Base-by-base conservation (phyloP, 257 asterid species). In the Buddleja alternifolia region DNA sequence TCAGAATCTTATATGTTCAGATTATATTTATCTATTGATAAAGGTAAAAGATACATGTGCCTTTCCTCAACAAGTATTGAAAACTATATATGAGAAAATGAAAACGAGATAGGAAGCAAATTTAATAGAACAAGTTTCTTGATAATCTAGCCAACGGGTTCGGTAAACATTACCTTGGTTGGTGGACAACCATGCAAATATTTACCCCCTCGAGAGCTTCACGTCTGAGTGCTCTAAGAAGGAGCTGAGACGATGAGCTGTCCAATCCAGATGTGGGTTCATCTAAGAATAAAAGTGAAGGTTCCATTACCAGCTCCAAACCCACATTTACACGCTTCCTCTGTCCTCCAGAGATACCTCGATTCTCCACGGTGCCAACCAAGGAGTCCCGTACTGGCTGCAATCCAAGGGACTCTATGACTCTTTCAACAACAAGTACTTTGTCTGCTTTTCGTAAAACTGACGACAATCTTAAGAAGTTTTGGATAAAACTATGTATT, bases 191-290 rank as follows among this genome's bases (percentile, higher is more conserved):
- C 96, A 89, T 85, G 90, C 98, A 88, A 59, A 93, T 86, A 47
- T 90, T 90, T 48, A 90, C 98, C 36, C 98, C 98, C 67, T 93
- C 96, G 21, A 83, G 86, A 53, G 96, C 97, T 79, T 93, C 98
- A n/a, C 95, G 96, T 58, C 87, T 95, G 83, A 93, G 95, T 15
- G 96, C 95, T 78, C 90, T 78, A 62, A 93, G 88, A 60, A 93
- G 96, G 52, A 90, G 86, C 81, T 93, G 97, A 75, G 98, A 93
- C 57, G 98, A 90, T 1, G 98, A 85, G 76, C 96, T 90, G 77
- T 93, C 98, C 84, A 93, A 69, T 56, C 98, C 98, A 29, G 98
- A 90, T 0, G 98, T 93, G 14, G 98, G 98, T 63, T 93, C 98
- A 53, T 93, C 98, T 69, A 93, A 77, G 78, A 90, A 86, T 47